Base-by-base conservation (phyloP, 306 rosid species). In the Pachyrhizus erosus region DNA sequence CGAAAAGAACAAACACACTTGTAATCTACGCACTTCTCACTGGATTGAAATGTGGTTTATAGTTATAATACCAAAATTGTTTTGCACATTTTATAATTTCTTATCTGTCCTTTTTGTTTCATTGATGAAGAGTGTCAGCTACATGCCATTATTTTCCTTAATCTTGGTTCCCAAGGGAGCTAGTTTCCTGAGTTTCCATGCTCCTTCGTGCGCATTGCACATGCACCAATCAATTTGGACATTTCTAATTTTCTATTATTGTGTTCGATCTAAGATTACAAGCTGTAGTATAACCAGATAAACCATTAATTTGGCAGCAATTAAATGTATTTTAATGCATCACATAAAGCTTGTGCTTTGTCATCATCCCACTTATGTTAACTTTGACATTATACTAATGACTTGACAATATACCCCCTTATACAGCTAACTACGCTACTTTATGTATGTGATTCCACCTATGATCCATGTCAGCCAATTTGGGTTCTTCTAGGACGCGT, bases 131-230 rank as follows among this genome's bases (percentile, higher is more conserved):
- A 73, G 80, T 57, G 55, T 70, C 72, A 70, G 62, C 62, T 72
- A 74, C 39, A 74, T 39, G 76, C 3, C 70, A 82, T 54, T 52
- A 64, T 51, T 73, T 75, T 60, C 66, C 62, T 73, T 61, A 62
- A 73, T 2, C 69, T 73, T 81, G 69, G 57, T 61, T 60, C 73
- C 64, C 72, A 62, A 71, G 76, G 76, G 67, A 85, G 81, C 29
- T 40, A 49, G 26, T 62, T 55, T 76, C 64, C 34, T 70, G 45
- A 55, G 37, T 62, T 81, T 71, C 73, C 75, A 57, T 58, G 78
- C 84, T 82, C 54, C 69, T 85, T 81, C 73, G 78, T 77, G 57
- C 68, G 65, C 69, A 54, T 43, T 71, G 81, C 89, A 86, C 86
- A 82, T 86, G 86, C 82, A 60, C 65, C 66, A 1, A 73, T 54